Percentiles rank a stretch among this genome's conserved stretches.
phyloP scores from a whole-genome alignment of 1,139 yeast genomes.

The Suhomyces wounanorum region DNA sequence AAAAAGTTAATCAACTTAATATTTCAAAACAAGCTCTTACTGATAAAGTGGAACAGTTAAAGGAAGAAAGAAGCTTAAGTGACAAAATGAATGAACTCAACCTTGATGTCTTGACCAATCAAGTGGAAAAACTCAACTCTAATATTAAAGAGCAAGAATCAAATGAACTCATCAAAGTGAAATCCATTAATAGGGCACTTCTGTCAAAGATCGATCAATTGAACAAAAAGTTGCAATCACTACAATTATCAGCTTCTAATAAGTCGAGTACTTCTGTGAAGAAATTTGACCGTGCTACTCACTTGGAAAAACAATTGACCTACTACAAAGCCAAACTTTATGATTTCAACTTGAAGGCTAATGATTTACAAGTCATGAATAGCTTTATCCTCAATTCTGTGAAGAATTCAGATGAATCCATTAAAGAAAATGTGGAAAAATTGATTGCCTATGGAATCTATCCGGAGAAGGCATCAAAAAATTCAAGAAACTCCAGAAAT shows the following conservation, averaged over 20 bases:
- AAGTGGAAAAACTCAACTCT: slow-evolving; percentile 16
- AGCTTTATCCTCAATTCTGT: slow-evolving; percentile 49
- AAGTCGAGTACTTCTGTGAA: slow-evolving; percentile 1
- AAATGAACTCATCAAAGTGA: slow-evolving; percentile 18
- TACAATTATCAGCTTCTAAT: slow-evolving; percentile 8
- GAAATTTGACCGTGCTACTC: slow-evolving; percentile 9
- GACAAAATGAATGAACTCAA: slow-evolving; percentile 12
- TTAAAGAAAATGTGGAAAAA: slow-evolving; percentile 45
- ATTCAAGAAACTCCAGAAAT: slow-evolving; percentile 17
- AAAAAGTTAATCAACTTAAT: slow-evolving; percentile 28
- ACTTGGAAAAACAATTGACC: slow-evolving; percentile 30
- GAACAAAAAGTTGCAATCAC: slow-evolving; percentile 14
- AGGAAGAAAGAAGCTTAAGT: slow-evolving; percentile 2
- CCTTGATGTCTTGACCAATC: slow-evolving; percentile 15
- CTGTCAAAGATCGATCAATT: slow-evolving; percentile 25
- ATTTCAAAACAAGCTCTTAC: slow-evolving; percentile 7
- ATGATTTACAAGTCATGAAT: slow-evolving; percentile 57
- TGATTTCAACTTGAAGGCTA: slow-evolving; percentile 39
- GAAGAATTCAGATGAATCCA: slow-evolving; percentile 41
- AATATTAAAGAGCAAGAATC: slow-evolving; percentile 13
- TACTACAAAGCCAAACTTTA: slow-evolving; percentile 42
- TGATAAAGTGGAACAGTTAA: slow-evolving; percentile 9
- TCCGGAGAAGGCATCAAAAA: slow-evolving; percentile 43
- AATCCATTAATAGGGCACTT: slow-evolving; percentile 18
- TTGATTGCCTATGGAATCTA: slow-evolving; percentile 52